Percentiles rank a stretch among this genome's conserved stretches.
These are phyloP conservation scores for Polymyxa betae DNA, from an alignment of 208 protist species.

Conservation along the genomic window DNA sequence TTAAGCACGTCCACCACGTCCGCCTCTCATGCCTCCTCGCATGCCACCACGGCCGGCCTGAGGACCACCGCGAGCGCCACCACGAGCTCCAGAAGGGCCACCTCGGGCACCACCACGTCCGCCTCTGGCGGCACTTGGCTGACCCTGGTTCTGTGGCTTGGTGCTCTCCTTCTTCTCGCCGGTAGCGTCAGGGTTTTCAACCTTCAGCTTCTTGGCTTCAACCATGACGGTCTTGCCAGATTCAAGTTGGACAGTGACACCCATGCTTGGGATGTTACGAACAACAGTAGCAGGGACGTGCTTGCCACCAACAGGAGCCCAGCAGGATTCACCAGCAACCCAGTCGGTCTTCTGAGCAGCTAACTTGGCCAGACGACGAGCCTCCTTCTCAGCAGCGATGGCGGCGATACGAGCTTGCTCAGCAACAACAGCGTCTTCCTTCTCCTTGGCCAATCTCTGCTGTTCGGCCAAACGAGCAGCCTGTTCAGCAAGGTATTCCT, in stretches of 20 bases:
- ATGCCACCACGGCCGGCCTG: not conserved
- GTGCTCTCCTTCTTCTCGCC: not conserved
- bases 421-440: not conserved
- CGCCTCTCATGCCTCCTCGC: not conserved
- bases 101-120: not conserved
- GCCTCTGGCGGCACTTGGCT: not conserved
- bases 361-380: not conserved
- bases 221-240: constrained; percentile 8
- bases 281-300: not conserved
- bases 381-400: constrained; percentile 26
- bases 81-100: no score
- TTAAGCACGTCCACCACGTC: not conserved
- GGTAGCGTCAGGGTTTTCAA: not conserved
- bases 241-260: not conserved
- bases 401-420: not conserved
- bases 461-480: constrained; percentile 2
- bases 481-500: constrained; percentile 1
- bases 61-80: not conserved
- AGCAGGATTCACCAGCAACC: constrained; percentile 20
- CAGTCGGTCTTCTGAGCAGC: constrained; percentile 44
- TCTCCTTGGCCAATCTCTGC: constrained; percentile 43
- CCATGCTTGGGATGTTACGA: not conserved
- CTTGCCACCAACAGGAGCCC: not conserved
- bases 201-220: not conserved
- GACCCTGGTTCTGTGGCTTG: not conserved